Conservation (phyloP, 148 eudicot species). For the Talinum fruticosum region DNA sequence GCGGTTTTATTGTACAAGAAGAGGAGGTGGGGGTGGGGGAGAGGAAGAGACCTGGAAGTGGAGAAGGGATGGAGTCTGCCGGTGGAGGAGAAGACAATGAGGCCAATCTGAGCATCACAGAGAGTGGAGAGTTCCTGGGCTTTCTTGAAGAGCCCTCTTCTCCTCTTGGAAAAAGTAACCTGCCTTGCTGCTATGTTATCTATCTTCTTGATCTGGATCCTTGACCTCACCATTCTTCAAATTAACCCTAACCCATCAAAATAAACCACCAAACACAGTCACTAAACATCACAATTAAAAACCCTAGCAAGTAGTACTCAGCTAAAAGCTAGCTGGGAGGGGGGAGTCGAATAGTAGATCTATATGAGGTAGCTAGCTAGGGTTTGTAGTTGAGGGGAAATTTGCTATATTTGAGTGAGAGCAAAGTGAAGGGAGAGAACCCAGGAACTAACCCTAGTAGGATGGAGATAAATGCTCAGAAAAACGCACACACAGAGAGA, state of each 20-base stretch:
- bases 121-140: slow-evolving; percentile 35
- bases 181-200: slow-evolving; percentile 32
- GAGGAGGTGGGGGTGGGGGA: not conserved
- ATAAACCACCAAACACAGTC: not conserved
- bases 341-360: not conserved
- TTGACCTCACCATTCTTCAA: slow-evolving; percentile 20
- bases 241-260: not conserved
- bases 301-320: no score
- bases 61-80: slow-evolving; percentile 28
- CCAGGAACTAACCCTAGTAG: slow-evolving; percentile 21
- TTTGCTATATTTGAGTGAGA: not conserved
- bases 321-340: no score
- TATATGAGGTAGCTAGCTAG: not conserved
- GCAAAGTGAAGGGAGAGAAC: not conserved
- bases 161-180: slow-evolving; percentile 39
- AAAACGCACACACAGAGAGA: not conserved
- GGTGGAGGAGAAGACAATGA: slow-evolving; percentile 37
- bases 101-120: slow-evolving; percentile 34
- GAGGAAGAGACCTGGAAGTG: slow-evolving; percentile 24
- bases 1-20: no score
- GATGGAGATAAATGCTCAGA: not conserved
- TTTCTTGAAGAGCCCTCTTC: slow-evolving; percentile 38
- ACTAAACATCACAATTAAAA: not conserved
- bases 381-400: not conserved
- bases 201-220: slow-evolving; percentile 31